A percentile compares a stretch with the other conserved stretches of the same genome.
Conservation (phyloP, 176 grass and related monocot species). For the Poa annua region DNA sequence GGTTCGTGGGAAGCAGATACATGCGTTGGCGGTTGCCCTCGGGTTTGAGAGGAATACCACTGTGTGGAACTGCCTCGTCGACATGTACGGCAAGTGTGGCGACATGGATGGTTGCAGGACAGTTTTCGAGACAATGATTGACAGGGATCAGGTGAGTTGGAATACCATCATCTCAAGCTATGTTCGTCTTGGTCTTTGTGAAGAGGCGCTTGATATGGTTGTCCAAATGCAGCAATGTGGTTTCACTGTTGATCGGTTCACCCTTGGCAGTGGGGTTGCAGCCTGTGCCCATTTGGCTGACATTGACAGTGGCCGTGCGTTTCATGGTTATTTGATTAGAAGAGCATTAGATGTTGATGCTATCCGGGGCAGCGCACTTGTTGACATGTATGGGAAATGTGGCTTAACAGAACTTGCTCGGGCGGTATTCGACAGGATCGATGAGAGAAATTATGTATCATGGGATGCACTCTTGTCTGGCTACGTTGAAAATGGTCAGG, state of each 20-base stretch:
- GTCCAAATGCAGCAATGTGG: slow-evolving; percentile 54
- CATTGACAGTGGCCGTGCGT: slow-evolving; percentile 40
- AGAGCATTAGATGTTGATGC: slow-evolving; percentile 63
- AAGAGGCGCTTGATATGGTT: slow-evolving; percentile 55
- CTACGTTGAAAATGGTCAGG: slow-evolving; percentile 53
- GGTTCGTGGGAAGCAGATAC: slow-evolving; percentile 56
- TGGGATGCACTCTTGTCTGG: slow-evolving; percentile 67
- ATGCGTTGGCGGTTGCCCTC: slow-evolving; percentile 27
- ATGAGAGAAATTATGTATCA: slow-evolving; percentile 57
- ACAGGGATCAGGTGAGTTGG: slow-evolving; percentile 60
- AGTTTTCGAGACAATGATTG: slow-evolving; percentile 38
- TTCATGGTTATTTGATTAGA: slow-evolving; percentile 64
- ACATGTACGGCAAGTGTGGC: slow-evolving; percentile 60
- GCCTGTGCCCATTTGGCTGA: slow-evolving; percentile 62
- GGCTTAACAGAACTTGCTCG: slow-evolving; percentile 44
- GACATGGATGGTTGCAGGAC: slow-evolving; percentile 38
- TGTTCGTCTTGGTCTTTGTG: slow-evolving; percentile 38
- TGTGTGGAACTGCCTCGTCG: slow-evolving; percentile 58
- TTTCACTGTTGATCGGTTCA: slow-evolving; percentile 53
- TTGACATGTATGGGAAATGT: slow-evolving; percentile 62
- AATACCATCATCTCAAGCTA: slow-evolving; percentile 64
- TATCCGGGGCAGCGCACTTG: slow-evolving; percentile 47
- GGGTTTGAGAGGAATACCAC: slow-evolving; percentile 50
- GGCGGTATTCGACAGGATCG: slow-evolving; percentile 48
- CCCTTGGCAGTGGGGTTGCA: slow-evolving; percentile 53